Percentiles rank a stretch among this genome's conserved stretches.
phyloP scores from a whole-genome alignment of 2,329 filamentous ascomycete species.

The Colletotrichum sp. region DNA sequence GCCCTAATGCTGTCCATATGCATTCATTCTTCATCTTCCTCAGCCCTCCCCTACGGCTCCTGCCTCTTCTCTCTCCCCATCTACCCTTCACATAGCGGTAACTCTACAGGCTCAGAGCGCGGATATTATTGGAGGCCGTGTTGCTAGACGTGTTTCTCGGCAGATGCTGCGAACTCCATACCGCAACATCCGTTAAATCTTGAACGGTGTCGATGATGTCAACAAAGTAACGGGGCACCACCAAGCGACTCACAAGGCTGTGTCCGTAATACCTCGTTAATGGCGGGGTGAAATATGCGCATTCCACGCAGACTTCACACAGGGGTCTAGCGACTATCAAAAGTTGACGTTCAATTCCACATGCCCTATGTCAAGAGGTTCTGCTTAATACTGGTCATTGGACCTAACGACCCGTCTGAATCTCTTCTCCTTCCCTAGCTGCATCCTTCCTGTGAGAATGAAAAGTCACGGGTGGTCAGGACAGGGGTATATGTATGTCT shows the following conservation, averaged over 20 bases:
- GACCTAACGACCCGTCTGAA: neutral
- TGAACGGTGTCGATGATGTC: neutral
- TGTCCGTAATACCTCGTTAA: neutral
- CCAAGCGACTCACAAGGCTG: neutral
- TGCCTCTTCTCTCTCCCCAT: neutral
- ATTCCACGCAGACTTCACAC: neutral
- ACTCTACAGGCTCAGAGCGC: neutral
- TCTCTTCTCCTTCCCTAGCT: neutral
- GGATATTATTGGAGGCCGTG: neutral
- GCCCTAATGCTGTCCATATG: neutral
- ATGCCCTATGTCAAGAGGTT: neutral
- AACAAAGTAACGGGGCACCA: neutral
- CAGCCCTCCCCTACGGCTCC: neutral
- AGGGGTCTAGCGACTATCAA: neutral
- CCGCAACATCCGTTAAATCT: neutral
- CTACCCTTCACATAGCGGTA: too few species aligned
- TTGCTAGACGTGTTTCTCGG: neutral
- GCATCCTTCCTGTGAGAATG: neutral
- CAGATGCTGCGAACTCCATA: neutral
- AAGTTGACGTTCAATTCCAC: neutral
- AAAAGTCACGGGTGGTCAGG: conserved; percentile 5
- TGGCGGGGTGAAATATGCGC: neutral
- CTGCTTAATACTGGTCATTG: neutral
- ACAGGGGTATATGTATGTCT: neutral
- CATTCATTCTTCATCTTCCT: neutral